phyloP scores from a whole-genome alignment of 768 basidiomycete genomes.

The Suillus bovinus region DNA sequence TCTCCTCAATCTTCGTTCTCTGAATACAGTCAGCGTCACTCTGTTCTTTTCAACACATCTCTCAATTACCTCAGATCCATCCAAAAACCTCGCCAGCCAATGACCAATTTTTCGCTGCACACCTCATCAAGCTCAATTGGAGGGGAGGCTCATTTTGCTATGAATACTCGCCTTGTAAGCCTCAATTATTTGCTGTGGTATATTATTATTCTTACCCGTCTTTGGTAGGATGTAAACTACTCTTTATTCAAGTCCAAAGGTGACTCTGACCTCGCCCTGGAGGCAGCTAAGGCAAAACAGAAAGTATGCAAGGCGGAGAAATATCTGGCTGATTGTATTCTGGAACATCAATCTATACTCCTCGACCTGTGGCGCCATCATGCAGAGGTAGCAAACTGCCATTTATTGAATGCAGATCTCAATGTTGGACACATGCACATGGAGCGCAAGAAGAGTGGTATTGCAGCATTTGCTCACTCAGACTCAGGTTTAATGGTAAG shows the following conservation, averaged over 20 bases:
- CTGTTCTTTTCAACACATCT: too few species aligned
- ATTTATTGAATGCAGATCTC: neutral
- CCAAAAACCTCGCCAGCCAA: too few species aligned
- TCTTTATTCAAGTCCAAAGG: too few species aligned
- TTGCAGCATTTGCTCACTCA: neutral
- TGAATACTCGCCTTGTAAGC: too few species aligned
- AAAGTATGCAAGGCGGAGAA: neutral
- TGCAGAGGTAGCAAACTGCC: neutral
- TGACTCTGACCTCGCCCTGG: neutral
- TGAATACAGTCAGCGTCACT: too few species aligned
- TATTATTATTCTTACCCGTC: neutral
- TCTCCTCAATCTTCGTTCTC: too few species aligned
- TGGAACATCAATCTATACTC: neutral
- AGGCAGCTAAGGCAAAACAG: neutral
- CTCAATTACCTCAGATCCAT: too few species aligned
- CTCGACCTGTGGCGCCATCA: neutral
- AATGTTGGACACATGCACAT: neutral
- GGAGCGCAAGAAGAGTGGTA: neutral
- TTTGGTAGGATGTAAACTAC: too few species aligned
- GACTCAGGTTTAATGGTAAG: neutral
- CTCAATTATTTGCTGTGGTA: too few species aligned
- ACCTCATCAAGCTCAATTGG: too few species aligned
- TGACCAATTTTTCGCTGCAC: too few species aligned
- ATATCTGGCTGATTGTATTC: neutral
- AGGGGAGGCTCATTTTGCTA: too few species aligned